Evolutionary conservation across 495 filamentous ascomycete genomes (phyloP).

Genomic region (Penicillium roqueforti): DNA sequence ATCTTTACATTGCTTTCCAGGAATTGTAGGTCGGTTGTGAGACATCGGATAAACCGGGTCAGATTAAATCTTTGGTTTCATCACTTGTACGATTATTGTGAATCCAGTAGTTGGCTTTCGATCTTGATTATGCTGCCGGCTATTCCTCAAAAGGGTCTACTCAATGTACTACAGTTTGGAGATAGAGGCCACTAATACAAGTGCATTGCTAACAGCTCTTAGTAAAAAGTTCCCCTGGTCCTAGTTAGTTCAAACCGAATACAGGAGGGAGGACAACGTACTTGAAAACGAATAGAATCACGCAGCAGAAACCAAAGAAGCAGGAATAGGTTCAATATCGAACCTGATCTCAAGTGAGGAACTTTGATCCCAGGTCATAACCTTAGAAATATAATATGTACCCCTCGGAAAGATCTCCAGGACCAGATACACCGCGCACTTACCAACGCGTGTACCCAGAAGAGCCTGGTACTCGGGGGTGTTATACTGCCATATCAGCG

Average conservation of each 20-base stretch:
- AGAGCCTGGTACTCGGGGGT: slow-evolving; percentile 3
- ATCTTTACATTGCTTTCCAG: neutral
- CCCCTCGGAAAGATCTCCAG: neutral
- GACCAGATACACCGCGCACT: neutral
- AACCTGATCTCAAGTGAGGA: neutral
- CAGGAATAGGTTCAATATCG: slow-evolving; percentile 5
- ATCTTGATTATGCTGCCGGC: neutral
- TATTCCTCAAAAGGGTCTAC: neutral
- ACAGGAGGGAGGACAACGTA: neutral
- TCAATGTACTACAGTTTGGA: neutral
- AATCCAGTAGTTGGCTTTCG: neutral
- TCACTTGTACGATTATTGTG: neutral
- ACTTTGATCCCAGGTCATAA: neutral
- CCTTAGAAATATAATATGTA: slow-evolving; percentile 2
- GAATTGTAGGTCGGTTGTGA: neutral
- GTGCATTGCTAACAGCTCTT: neutral
- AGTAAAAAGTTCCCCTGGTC: neutral
- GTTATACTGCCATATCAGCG: neutral
- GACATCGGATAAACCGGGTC: too few species aligned
- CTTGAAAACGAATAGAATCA: neutral
- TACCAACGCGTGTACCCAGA: slow-evolving; percentile 1
- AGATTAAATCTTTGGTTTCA: neutral
- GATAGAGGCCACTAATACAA: neutral
- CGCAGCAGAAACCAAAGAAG: neutral
- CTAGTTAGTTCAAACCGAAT: neutral